Evolutionary conservation across 1,139 yeast species (phyloP).

Genomic region (Scheffersomyces illinoinensis): DNA sequence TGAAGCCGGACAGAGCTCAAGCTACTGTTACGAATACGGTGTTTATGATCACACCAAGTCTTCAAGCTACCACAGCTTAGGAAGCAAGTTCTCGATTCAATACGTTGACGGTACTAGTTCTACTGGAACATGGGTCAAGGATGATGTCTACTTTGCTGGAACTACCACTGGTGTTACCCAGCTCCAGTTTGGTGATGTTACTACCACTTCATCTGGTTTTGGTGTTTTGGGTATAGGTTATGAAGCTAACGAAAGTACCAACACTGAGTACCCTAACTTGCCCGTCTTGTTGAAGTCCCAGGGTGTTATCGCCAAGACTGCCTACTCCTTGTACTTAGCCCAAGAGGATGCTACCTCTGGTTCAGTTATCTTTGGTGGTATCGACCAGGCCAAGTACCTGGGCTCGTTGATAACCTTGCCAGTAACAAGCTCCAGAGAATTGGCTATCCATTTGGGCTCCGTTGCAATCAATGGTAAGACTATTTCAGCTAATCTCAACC

Average conservation of each 20-base stretch:
- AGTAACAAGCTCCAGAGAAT: slow-evolving; percentile 2
- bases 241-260: slow-evolving; percentile 9
- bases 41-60: slow-evolving; percentile 10
- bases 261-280: slow-evolving; percentile 17
- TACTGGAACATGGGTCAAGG: slow-evolving; percentile 17
- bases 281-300: slow-evolving; percentile 21
- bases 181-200: slow-evolving; percentile 21
- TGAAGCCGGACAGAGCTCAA: background rate
- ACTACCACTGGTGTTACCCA: slow-evolving; percentile 11
- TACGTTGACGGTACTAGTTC: slow-evolving; percentile 17
- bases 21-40: slow-evolving; percentile 7
- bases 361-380: slow-evolving; percentile 20
- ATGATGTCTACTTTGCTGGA: slow-evolving; percentile 13
- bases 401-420: slow-evolving; percentile 13
- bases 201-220: slow-evolving; percentile 11
- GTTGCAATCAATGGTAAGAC: slow-evolving; percentile 5
- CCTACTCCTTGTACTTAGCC: slow-evolving; percentile 24
- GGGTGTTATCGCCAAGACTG: slow-evolving; percentile 19
- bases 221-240: slow-evolving; percentile 25
- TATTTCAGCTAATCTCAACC: slow-evolving; percentile 1
- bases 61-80: slow-evolving; percentile 4
- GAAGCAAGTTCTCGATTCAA: slow-evolving; percentile 8
- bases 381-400: slow-evolving; percentile 17
- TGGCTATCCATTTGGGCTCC: slow-evolving; percentile 8
- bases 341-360: slow-evolving; percentile 11